Conservation (phyloP, 345 rosid species). For the Trapa bicornis region DNA sequence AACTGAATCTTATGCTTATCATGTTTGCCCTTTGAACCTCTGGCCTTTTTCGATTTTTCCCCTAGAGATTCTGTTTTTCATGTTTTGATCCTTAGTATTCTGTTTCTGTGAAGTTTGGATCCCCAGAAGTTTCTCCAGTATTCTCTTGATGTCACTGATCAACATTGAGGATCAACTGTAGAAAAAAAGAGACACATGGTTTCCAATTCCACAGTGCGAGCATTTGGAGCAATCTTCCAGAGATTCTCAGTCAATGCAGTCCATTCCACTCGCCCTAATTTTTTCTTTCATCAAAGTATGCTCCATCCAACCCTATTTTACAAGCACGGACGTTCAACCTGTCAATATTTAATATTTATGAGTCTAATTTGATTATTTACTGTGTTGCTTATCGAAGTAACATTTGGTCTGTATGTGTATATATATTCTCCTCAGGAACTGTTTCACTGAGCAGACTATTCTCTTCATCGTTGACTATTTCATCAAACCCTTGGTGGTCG, state of each 20-base stretch:
- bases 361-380: neutral
- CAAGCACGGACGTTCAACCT: neutral
- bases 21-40: too few species aligned
- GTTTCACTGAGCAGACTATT: constrained; percentile 15
- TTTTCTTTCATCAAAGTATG: neutral
- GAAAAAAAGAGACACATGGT: neutral
- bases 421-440: constrained; percentile 13
- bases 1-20: too few species aligned
- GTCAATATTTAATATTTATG: neutral
- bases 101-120: too few species aligned
- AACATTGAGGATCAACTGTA: neutral
- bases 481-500: constrained; percentile 18
- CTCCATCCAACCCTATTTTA: neutral
- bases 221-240: constrained; percentile 1
- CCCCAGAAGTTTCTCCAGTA: too few species aligned
- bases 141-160: too few species aligned
- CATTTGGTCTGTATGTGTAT: neutral
- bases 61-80: too few species aligned
- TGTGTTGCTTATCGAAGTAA: neutral
- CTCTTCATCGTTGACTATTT: constrained; percentile 29
- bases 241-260: constrained; percentile 1
- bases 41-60: too few species aligned
- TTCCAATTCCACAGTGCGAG: constrained; percentile 1
- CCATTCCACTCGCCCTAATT: neutral
- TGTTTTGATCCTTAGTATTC: too few species aligned